These are phyloP conservation scores for Raphidocelis subcapitata DNA, from an alignment of 139 green algal genomes.

Conservation along the genomic window DNA sequence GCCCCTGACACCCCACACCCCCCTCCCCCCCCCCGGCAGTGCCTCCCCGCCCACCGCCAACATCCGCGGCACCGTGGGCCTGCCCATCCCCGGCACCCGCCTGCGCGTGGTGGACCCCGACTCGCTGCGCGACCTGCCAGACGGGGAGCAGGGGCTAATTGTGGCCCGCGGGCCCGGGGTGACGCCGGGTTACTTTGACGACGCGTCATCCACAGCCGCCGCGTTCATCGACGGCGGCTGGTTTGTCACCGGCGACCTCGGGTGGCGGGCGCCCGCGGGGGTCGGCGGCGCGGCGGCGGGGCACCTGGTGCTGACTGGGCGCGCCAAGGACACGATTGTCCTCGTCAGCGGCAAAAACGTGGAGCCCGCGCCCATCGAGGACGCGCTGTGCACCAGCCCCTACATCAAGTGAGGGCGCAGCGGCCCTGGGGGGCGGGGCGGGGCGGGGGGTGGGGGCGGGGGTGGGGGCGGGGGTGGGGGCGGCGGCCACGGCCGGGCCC, in stretches of 20 bases:
- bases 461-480: no score
- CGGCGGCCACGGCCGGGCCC: no score
- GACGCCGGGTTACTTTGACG: conserved; percentile 46
- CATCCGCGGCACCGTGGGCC: conserved; percentile 80
- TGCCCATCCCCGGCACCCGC: conserved; percentile 72
- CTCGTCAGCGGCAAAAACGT: conserved; percentile 91
- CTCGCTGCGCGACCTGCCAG: conserved; percentile 51
- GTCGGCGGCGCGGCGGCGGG: conserved; percentile 68
- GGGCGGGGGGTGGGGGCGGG: no score
- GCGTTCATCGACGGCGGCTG: conserved; percentile 70
- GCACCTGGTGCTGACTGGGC: conserved; percentile 58
- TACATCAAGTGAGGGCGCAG: conserved; percentile 22
- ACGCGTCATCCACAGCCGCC: conserved; percentile 53
- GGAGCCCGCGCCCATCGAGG: conserved; percentile 88
- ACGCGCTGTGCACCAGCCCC: conserved; percentile 47
- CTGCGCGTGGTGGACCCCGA: conserved; percentile 85
- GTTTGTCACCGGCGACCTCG: conserved; percentile 86
- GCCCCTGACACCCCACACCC: no score
- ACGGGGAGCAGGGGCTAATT: conserved; percentile 65
- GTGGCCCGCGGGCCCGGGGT: conserved; percentile 63
- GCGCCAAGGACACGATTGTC: conserved; percentile 94
- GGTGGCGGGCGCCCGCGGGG: conserved; percentile 63
- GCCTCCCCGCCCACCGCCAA: conserved; percentile 37
- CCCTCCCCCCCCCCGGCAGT: no score
- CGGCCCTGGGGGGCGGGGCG: no score